phyloP scores from a whole-genome alignment of 2,329 filamentous ascomycete genomes.

The Hymenoscyphus fraxineus region DNA sequence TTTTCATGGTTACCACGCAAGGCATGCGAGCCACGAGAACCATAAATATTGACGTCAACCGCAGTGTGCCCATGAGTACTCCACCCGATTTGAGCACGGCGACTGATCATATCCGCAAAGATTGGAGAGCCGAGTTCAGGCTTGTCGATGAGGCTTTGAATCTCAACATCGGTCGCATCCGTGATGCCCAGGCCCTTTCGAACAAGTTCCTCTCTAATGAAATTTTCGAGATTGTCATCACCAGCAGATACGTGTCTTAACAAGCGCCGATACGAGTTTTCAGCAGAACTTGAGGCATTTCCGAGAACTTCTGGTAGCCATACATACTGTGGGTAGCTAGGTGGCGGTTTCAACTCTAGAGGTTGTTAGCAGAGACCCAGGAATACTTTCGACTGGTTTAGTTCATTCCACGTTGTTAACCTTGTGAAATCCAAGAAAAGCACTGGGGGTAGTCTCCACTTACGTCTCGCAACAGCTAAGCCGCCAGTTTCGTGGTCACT shows the following conservation, averaged over 20 bases:
- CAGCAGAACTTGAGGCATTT: slow-evolving; percentile 71
- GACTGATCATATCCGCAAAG: slow-evolving; percentile 82
- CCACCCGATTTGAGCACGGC: slow-evolving; percentile 89
- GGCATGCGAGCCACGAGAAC: slow-evolving; percentile 62
- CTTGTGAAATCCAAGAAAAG: too few relatives aligned
- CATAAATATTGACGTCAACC: slow-evolving; percentile 96
- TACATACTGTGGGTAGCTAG: slow-evolving; percentile 61
- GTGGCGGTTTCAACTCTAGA: slow-evolving; percentile 46
- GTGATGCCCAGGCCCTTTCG: slow-evolving; percentile 69
- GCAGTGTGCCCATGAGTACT: slow-evolving; percentile 88
- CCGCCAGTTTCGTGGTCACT: slow-evolving; percentile 97
- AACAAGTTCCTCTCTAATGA: slow-evolving; percentile 66
- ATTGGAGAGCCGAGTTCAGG: slow-evolving; percentile 51
- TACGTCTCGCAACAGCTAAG: slow-evolving; percentile 74
- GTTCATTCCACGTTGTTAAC: too few relatives aligned
- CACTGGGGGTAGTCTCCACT: slow-evolving; percentile 28
- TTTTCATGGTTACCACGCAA: slow-evolving; percentile 90
- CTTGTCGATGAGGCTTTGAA: slow-evolving; percentile 59
- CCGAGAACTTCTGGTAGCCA: slow-evolving; percentile 84
- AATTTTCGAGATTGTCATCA: slow-evolving; percentile 46
- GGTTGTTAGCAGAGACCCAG: slow-evolving; percentile 4
- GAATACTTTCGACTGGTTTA: too few relatives aligned
- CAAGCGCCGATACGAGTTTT: slow-evolving; percentile 64
- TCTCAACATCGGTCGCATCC: slow-evolving; percentile 68
- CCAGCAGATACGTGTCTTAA: slow-evolving; percentile 48